Base-by-base conservation (phyloP, 2,329 filamentous ascomycete genomes). In the Fusarium caatingaense region DNA sequence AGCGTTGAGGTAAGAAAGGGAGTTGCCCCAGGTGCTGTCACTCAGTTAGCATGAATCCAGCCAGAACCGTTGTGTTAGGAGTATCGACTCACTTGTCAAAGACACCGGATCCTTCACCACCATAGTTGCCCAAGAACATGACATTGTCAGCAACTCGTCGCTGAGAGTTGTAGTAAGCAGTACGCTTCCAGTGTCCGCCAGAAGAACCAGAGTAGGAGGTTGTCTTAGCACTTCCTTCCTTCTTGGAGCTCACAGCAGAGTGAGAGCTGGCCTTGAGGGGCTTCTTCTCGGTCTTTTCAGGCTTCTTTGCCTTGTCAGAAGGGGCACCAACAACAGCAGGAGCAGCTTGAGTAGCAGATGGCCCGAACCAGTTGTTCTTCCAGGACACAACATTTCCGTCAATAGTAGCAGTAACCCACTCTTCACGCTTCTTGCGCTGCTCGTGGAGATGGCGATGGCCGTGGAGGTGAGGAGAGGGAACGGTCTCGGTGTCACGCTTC, bases 331-430 rank as follows among this genome's bases (percentile, higher is more conserved):
- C 51, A 46, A 60, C 60, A 45, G 68, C 54, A 27, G 74, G 48
- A 51, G 73, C 58, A 25, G 71, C 58, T 30, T 65, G 64, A n/a
- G 61, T 65, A 55, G 71, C 56, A 58, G 73, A 66, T 7, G 83
- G 34, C 3, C 63, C 77, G 45, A 79, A 80, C 56, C 82, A 90
- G 67, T 84, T 79, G 79, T 91, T 91, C 57, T 80, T 76, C 89
- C 88, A 91, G 11, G 86, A 85, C 27, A 86, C 84, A 7, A 84
- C 80, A 48, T 87, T 61, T 60, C 88, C 89, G 65, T 91, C 75
- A 59, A 91, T 90, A 27, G 83, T 87, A 13, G 87, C 89, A 7
- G 81, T 84, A 13, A 91, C 85, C 72, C 78, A 78, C 8, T 77
- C 82, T 16, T 60, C 69, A 28, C 85, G 84, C 80, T 87, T 86